Base-by-base conservation (phyloP, 1,284 basidiomycete species). In the Mycena sp. region DNA sequence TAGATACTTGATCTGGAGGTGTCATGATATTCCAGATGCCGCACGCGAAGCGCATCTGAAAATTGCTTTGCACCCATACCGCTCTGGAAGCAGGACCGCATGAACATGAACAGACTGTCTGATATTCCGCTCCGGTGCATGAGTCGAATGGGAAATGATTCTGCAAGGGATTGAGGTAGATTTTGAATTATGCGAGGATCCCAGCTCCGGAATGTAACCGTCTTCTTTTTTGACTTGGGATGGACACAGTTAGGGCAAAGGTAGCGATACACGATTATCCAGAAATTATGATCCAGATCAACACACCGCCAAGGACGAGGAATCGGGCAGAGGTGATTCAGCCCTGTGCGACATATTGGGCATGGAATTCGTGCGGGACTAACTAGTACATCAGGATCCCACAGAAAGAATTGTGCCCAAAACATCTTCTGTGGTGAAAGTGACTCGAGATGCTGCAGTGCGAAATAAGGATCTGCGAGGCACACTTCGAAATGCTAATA, bases 61-160 rank as follows among this genome's bases (percentile, higher is more conserved):
- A 76, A 70, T 38, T 72, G 72, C 17, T 72, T 71, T 0, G 71
- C 26, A 6, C 72, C 67, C 69, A 76, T 71, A 0, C 72, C 70
- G 61, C 68, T 67, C 40, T 66, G 69, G 44, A 74, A 70, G 38
- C 69, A 73, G 0, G 69, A 67, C 11, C 67, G 50, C 69, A 74
- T 67, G 21, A 67, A 61, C 7, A 10, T n/a, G 37, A 74, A 63
- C 0, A 70, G 29, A 1, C 55, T 23, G 0, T 49, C 57, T 12
- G 70, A 68, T 0, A 73, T 62, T 1, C 41, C 70, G 49, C 64
- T 72, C 2, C 68, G 57, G 37, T 68, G 59, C 25, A 61, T 72
- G 2, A 75, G 58, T 2, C 16, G 16, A 7, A 69, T 72, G 2
- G 72, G 74, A 58, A 75, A 74, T 29, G 73, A 69, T 14, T 46